Evolutionary conservation across 2,329 filamentous ascomycete genomes (phyloP).

Genomic region (Cordyceps cicadae): DNA sequence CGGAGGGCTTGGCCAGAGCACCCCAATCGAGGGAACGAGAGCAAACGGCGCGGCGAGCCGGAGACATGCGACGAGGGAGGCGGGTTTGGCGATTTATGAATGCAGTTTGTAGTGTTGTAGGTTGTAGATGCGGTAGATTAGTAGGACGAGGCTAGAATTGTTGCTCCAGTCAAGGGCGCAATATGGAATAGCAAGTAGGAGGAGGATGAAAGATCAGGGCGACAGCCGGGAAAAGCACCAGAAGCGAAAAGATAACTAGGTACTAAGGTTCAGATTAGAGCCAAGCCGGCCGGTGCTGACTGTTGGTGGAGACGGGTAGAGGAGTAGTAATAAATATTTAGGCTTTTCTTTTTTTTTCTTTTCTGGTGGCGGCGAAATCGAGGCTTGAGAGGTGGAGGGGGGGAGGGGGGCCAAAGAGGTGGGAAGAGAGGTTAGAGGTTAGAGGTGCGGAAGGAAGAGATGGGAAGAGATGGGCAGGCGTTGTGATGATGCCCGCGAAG

Average conservation of each 20-base stretch:
- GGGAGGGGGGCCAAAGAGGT: background rate
- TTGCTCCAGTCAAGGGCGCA: background rate
- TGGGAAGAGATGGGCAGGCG: background rate
- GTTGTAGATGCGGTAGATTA: background rate
- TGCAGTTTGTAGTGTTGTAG: too few relatives aligned
- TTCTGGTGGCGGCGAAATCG: constrained; percentile 1
- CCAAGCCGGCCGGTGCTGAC: background rate
- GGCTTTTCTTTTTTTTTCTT: background rate
- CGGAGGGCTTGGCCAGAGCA: constrained; percentile 4
- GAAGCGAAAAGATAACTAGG: background rate
- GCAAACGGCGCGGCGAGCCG: background rate
- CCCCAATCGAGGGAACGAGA: constrained; percentile 13
- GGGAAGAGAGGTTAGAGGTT: too few relatives aligned
- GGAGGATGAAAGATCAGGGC: background rate
- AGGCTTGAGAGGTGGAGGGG: background rate
- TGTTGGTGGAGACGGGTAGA: background rate
- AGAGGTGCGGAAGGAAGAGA: too few relatives aligned
- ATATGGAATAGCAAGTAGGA: background rate
- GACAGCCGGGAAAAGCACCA: background rate
- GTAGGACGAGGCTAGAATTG: background rate
- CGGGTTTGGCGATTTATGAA: background rate
- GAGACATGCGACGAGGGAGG: constrained; percentile 11
- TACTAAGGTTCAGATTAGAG: background rate
- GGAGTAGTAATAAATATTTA: background rate
- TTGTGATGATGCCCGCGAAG: constrained; percentile 1